Evolutionary conservation across 768 basidiomycete species (phyloP).

Genomic region (Coprinopsis strossmayeri): DNA sequence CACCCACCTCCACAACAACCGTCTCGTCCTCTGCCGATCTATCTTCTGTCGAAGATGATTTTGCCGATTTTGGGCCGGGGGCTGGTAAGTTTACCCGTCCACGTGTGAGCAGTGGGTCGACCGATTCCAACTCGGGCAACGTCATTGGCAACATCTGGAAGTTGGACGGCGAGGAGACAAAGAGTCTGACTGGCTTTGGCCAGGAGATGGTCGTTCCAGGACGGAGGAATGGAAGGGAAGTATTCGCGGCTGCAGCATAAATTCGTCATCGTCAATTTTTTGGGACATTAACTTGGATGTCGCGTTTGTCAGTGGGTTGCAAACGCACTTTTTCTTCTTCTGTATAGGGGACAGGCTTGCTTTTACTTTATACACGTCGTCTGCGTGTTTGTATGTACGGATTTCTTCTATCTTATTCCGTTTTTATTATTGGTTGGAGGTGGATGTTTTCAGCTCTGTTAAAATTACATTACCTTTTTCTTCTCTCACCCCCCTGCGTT

Average conservation of each 20-base stretch:
- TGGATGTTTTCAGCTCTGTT: no score
- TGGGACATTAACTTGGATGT: neutral
- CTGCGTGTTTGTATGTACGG: no score
- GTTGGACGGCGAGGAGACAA: conserved; percentile 65
- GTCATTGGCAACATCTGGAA: conserved; percentile 61
- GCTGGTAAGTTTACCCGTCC: neutral
- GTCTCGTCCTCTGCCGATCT: conserved; percentile 28
- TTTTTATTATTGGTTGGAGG: no score
- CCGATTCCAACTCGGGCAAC: neutral
- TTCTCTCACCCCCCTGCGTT: no score
- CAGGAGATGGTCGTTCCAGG: neutral
- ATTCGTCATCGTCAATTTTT: neutral
- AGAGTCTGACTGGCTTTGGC: conserved; percentile 19
- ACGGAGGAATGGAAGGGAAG: neutral
- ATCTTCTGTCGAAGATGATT: conserved; percentile 18
- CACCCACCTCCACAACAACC: conserved; percentile 18
- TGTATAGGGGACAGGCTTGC: no score
- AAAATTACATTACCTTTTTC: no score
- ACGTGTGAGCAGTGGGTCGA: conserved; percentile 4
- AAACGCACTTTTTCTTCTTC: neutral
- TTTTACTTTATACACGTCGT: no score
- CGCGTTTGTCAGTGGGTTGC: neutral
- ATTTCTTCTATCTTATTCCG: no score
- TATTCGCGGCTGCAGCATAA: neutral
- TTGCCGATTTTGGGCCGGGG: conserved; percentile 15